Percentiles rank a stretch among this genome's conserved stretches.
Evolutionary conservation across 257 asterid species (phyloP).

Genomic region (Fraxinus anomala): DNA sequence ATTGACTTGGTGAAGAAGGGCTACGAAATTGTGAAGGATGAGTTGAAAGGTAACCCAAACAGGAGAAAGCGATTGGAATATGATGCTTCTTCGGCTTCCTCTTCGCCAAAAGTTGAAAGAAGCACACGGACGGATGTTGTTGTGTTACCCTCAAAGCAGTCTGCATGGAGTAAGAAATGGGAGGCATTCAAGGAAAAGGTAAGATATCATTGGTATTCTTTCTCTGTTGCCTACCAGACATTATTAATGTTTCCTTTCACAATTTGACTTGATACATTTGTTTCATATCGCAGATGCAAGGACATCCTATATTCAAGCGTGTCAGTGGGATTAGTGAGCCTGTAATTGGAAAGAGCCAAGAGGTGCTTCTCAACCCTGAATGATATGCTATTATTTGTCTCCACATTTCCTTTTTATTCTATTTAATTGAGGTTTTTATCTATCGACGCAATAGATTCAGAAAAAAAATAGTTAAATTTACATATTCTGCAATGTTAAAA

Average conservation of each 20-base stretch:
- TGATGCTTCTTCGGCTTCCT: conserved; percentile 46
- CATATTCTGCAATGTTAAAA: conserved; percentile 5
- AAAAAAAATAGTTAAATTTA: neutral
- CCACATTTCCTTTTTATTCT: neutral
- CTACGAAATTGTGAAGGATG: conserved; percentile 68
- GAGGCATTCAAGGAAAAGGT: conserved; percentile 83
- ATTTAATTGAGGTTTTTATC: too few relatives aligned
- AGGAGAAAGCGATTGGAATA: conserved; percentile 80
- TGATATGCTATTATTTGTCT: conserved; percentile 5
- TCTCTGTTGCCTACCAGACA: neutral
- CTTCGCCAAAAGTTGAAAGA: conserved; percentile 59
- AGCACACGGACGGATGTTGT: conserved; percentile 81
- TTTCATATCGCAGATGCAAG: conserved; percentile 65
- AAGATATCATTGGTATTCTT: conserved; percentile 7
- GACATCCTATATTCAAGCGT: conserved; percentile 65
- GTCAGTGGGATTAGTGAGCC: conserved; percentile 80
- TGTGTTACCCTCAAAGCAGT: conserved; percentile 68
- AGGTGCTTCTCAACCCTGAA: conserved; percentile 50
- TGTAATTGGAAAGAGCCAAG: conserved; percentile 77
- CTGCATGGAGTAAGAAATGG: conserved; percentile 84
- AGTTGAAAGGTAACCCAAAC: conserved; percentile 73
- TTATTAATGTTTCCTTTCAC: neutral
- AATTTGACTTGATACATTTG: conserved; percentile 12
- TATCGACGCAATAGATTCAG: neutral
- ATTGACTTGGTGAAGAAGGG: conserved; percentile 85